Evolutionary conservation across 495 filamentous ascomycete genomes (phyloP), one percentile per base, ranked within the genome.

Genomic region (Venustampulla echinocandica): DNA sequence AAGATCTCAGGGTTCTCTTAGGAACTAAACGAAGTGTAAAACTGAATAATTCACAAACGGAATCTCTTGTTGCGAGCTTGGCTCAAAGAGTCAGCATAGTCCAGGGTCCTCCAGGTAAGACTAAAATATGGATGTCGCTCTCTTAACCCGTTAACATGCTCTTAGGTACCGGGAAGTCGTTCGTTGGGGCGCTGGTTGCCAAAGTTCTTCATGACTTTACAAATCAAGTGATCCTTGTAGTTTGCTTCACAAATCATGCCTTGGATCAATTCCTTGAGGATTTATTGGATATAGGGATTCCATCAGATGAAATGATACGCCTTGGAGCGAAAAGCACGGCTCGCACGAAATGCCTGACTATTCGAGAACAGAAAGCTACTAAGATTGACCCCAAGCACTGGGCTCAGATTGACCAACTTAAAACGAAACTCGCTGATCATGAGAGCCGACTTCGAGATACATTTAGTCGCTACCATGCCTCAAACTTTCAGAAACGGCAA

Each of bases 161-260:
- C 35, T 11, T n/a, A 86, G 84, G 84, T 2, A 90, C 85, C 2
- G 86, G 87, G 4, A 90, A 90, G 46, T 86, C 83, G 0, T 86
- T 88, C 48, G 76, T 87, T 24, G 86, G 87, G 0, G 79, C 83
- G 0, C 61, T 84, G 2, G 53, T 86, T 13, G 75, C 77, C 0
- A 84, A 84, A 44, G 59, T 64, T 0, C 42, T 90, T 1, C 61
- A 76, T 49, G 63, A 80, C 18, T 55, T 65, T 33, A 75, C 78
- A 0, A 30, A 43, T 0, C 60, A 78, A 44, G 74, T 47, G 0
- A 76, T 87, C 0, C 62, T 90, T 1, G 77, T 87, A 1, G 58
- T 87, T 21, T 69, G 65, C 23, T 76, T 67, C 39, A 78, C 74
- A 0, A 88, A 92, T 52, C 86, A 92, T 61, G 84, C 85, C 0